Evolutionary conservation across 768 basidiomycete genomes (phyloP).

Genomic region (Mycena latifolia): DNA sequence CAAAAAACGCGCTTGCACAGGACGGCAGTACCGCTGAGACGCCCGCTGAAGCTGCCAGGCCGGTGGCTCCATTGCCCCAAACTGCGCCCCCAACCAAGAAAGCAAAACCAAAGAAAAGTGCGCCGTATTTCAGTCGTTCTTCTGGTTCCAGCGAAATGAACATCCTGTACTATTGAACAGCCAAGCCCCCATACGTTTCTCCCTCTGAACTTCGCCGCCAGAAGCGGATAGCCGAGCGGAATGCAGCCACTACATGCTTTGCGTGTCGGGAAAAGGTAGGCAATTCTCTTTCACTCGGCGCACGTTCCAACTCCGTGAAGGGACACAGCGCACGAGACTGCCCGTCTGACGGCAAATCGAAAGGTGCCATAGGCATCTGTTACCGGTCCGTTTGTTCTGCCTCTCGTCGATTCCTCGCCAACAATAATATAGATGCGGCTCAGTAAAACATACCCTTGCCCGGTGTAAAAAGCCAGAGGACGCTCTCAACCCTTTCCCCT

Average conservation of each 20-base stretch:
- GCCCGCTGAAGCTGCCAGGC: slow-evolving; percentile 24
- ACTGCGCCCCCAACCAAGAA: slow-evolving; percentile 1
- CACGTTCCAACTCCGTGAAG: slow-evolving; percentile 50
- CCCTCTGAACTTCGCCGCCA: slow-evolving; percentile 71
- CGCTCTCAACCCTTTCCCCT: slow-evolving; percentile 78
- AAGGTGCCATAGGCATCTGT: slow-evolving; percentile 66
- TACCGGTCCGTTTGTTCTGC: slow-evolving; percentile 66
- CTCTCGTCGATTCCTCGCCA: not conserved
- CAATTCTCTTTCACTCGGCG: not conserved
- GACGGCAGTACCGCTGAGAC: slow-evolving; percentile 32
- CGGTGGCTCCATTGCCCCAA: slow-evolving; percentile 12
- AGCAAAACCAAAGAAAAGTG: slow-evolving; percentile 26
- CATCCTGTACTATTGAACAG: slow-evolving; percentile 27
- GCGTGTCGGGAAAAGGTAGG: slow-evolving; percentile 69
- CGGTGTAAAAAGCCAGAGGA: slow-evolving; percentile 77
- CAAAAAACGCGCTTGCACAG: slow-evolving; percentile 19
- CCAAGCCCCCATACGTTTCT: slow-evolving; percentile 42
- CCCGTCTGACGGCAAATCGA: slow-evolving; percentile 54
- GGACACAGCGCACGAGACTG: slow-evolving; percentile 91
- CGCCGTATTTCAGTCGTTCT: slow-evolving; percentile 7
- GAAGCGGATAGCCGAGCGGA: slow-evolving; percentile 70
- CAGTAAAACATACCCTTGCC: slow-evolving; percentile 82
- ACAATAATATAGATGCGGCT: slow-evolving; percentile 75
- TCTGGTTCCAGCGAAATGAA: slow-evolving; percentile 24
- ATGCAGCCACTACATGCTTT: slow-evolving; percentile 79